A percentile compares a stretch with the other conserved stretches of the same genome.
phyloP scores from a whole-genome alignment of 768 basidiomycete species.

The Phanerochaete sordida region DNA sequence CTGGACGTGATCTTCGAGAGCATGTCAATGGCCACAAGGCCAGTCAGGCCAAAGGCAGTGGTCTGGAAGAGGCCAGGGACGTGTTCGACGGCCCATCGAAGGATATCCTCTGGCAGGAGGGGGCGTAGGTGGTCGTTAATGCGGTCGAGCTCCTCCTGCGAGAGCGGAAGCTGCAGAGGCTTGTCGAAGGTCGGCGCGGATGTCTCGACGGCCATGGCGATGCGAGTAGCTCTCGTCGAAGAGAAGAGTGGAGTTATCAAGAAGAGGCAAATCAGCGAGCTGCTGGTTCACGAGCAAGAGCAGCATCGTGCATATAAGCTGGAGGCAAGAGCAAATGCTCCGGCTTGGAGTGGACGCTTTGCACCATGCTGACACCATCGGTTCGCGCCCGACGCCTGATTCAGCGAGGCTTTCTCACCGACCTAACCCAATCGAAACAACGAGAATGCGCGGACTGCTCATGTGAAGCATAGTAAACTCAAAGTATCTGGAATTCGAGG shows the following conservation, averaged over 20 bases:
- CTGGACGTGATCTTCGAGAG: slow-evolving; percentile 71
- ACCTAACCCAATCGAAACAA: not conserved
- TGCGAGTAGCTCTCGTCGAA: not conserved
- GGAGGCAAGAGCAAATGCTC: not conserved
- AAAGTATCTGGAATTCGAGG: slow-evolving; percentile 6
- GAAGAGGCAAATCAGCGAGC: not conserved
- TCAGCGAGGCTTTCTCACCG: not conserved
- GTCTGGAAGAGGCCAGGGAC: slow-evolving; percentile 87
- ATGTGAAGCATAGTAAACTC: not conserved
- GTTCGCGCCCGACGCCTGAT: not conserved
- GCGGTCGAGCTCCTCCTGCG: slow-evolving; percentile 50
- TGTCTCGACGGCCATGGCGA: slow-evolving; percentile 1
- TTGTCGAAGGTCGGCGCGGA: slow-evolving; percentile 31
- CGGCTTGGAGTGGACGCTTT: slow-evolving; percentile 4
- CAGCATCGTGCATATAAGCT: slow-evolving; percentile 1
- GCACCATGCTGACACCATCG: slow-evolving; percentile 16
- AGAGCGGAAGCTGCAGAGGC: slow-evolving; percentile 55
- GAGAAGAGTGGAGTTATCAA: not conserved
- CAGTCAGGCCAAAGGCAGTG: slow-evolving; percentile 95
- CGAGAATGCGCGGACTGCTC: not conserved
- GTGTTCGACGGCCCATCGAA: slow-evolving; percentile 79
- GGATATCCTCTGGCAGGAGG: slow-evolving; percentile 78
- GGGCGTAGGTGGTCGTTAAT: slow-evolving; percentile 74
- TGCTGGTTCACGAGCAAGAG: not conserved
- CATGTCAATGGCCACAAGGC: slow-evolving; percentile 93